Conservation (phyloP, 2,329 filamentous ascomycete species). For the Fusarium sp. region DNA sequence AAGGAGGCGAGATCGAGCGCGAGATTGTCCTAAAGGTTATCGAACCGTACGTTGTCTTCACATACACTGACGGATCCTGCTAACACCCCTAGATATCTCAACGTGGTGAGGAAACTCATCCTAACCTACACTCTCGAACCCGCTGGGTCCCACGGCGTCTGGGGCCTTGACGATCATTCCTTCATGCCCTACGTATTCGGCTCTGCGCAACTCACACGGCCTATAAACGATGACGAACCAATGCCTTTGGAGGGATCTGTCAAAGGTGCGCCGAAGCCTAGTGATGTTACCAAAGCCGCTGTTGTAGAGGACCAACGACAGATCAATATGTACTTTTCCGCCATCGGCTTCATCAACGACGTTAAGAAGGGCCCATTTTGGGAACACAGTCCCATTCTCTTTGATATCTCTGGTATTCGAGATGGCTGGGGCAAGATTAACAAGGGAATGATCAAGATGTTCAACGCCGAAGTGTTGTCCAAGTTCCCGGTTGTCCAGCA, state of each 20-base stretch:
- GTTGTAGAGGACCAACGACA: slow-evolving; percentile 72
- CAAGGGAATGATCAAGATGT: slow-evolving; percentile 99
- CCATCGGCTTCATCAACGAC: slow-evolving; percentile 95
- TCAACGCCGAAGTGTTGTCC: slow-evolving; percentile 91
- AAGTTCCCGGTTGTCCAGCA: slow-evolving; percentile 99
- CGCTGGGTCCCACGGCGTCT: slow-evolving; percentile 95
- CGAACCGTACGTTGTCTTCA: slow-evolving; percentile 71
- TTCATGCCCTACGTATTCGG: slow-evolving; percentile 96
- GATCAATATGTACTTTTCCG: slow-evolving; percentile 90
- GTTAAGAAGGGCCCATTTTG: slow-evolving; percentile 97
- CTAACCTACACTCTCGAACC: slow-evolving; percentile 92
- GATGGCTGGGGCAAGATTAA: slow-evolving; percentile 99
- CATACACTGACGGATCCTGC: not conserved
- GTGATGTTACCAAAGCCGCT: slow-evolving; percentile 71
- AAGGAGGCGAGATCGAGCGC: slow-evolving; percentile 71
- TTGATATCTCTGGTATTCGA: slow-evolving; percentile 90
- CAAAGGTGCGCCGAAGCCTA: slow-evolving; percentile 74
- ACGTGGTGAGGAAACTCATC: slow-evolving; percentile 83
- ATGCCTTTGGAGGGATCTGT: slow-evolving; percentile 85
- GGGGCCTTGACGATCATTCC: slow-evolving; percentile 97
- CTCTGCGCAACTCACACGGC: slow-evolving; percentile 85
- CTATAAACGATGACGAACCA: slow-evolving; percentile 68
- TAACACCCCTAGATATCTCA: slow-evolving; percentile 69
- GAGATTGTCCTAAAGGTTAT: slow-evolving; percentile 83
- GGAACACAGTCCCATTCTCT: slow-evolving; percentile 95